Conservation (phyloP, 306 rosid species). For the Prunus campanulata region DNA sequence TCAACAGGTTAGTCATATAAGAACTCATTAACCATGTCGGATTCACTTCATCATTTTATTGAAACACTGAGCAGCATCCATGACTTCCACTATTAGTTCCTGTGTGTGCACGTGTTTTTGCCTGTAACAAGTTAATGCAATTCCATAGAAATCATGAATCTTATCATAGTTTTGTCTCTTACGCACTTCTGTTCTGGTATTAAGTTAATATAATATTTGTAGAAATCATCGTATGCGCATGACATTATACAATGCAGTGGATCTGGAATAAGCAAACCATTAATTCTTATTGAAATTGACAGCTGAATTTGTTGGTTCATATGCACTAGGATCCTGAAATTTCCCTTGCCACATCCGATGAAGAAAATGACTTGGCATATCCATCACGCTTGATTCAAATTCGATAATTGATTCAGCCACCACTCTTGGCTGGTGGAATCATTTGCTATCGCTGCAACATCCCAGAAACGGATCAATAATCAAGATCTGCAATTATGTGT, state of each 20-base stretch:
- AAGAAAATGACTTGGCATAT: constrained; percentile 36
- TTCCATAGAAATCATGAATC: background rate
- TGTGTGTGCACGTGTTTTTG: background rate
- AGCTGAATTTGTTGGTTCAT: background rate
- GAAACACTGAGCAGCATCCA: no score
- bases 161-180: background rate
- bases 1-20: constrained; percentile 43
- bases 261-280: background rate
- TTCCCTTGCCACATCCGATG: constrained; percentile 23
- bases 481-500: background rate
- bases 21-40: background rate
- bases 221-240: no score
- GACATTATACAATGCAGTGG: background rate
- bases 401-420: constrained; percentile 17
- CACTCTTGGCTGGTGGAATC: constrained; percentile 17
- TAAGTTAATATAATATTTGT: no score
- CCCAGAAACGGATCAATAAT: background rate
- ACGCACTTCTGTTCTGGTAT: no score
- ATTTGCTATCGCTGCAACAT: background rate
- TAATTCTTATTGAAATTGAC: background rate
- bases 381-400: constrained; percentile 47
- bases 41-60: background rate
- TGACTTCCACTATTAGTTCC: background rate
- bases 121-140: background rate
- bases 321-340: constrained; percentile 26